A percentile compares a stretch with the other conserved stretches of the same genome.
Evolutionary conservation across 1,284 basidiomycete species (phyloP).

Genomic region (Cerioporus squamosus): DNA sequence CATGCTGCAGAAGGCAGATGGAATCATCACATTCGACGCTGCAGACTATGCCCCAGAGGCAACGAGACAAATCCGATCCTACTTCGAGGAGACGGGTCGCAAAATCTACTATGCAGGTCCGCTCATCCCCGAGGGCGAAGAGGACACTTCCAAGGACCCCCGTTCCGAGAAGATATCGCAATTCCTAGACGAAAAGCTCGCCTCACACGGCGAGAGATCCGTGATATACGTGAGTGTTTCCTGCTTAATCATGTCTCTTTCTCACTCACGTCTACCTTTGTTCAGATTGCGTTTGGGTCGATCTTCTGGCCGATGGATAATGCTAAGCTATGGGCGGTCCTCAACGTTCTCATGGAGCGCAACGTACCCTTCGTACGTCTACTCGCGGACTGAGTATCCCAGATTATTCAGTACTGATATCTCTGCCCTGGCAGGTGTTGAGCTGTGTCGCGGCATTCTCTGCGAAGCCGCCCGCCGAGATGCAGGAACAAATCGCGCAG

Average conservation of each 20-base stretch:
- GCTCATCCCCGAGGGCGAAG: background rate
- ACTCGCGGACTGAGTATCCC: too few species aligned
- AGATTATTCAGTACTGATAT: too few species aligned
- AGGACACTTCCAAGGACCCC: background rate
- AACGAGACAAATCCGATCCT: background rate
- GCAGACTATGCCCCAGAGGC: background rate
- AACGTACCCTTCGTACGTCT: constrained; percentile 2
- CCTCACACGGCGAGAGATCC: constrained; percentile 7
- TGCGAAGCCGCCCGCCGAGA: constrained; percentile 2
- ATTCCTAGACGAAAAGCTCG: background rate
- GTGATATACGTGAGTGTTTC: constrained; percentile 17
- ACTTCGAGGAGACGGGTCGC: background rate
- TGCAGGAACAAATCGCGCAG: constrained; percentile 9
- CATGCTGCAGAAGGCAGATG: background rate
- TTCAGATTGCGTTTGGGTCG: constrained; percentile 19
- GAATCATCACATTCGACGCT: background rate
- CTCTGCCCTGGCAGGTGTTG: constrained; percentile 23
- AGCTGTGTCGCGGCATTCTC: constrained; percentile 17
- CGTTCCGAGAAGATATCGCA: background rate
- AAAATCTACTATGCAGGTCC: constrained; percentile 15
- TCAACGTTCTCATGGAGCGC: constrained; percentile 18
- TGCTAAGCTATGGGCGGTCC: constrained; percentile 6
- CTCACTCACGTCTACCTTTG: background rate
- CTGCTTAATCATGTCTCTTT: background rate
- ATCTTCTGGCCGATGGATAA: constrained; percentile 20